These are phyloP conservation scores for Colletotrichum sp. DNA, from an alignment of 2,329 filamentous ascomycete genomes.

Conservation along the genomic window DNA sequence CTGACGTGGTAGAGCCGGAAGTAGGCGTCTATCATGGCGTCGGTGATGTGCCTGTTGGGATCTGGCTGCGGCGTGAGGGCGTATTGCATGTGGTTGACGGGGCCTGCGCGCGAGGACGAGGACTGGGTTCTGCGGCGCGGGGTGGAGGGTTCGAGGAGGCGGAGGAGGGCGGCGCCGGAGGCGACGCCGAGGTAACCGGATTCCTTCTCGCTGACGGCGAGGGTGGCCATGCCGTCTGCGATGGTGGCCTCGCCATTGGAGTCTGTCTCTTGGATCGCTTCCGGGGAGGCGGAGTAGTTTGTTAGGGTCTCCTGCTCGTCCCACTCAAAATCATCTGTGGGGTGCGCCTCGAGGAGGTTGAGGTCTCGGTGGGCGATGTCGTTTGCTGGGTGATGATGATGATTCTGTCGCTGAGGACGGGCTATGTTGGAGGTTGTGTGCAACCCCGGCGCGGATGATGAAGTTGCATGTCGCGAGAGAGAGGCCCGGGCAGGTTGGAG, in stretches of 20 bases:
- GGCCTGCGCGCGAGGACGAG: conserved; percentile 10
- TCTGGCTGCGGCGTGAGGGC: conserved; percentile 32
- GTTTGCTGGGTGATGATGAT: background rate
- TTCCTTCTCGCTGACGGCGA: conserved; percentile 39
- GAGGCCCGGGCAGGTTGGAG: background rate
- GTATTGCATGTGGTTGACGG: background rate
- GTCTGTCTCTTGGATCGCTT: conserved; percentile 21
- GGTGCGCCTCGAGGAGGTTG: conserved; percentile 34
- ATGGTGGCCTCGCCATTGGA: conserved; percentile 26
- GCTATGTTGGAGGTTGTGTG: background rate
- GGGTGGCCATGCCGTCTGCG: conserved; percentile 42
- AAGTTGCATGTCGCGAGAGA: background rate
- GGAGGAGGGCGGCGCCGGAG: conserved; percentile 48
- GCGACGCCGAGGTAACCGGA: conserved; percentile 51
- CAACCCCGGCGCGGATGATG: background rate
- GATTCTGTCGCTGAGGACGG: background rate
- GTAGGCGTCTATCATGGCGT: conserved; percentile 31
- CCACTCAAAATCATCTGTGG: conserved; percentile 42
- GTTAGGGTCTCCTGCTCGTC: conserved; percentile 34
- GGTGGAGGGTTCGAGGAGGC: conserved; percentile 37
- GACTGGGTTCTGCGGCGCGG: conserved; percentile 25
- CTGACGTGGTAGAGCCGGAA: conserved; percentile 11
- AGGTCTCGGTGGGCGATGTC: conserved; percentile 3
- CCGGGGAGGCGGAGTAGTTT: conserved; percentile 30
- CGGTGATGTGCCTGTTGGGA: conserved; percentile 34